Evolutionary conservation across 176 grass and related monocot species (phyloP).

Genomic region (Aegilops bicornis): DNA sequence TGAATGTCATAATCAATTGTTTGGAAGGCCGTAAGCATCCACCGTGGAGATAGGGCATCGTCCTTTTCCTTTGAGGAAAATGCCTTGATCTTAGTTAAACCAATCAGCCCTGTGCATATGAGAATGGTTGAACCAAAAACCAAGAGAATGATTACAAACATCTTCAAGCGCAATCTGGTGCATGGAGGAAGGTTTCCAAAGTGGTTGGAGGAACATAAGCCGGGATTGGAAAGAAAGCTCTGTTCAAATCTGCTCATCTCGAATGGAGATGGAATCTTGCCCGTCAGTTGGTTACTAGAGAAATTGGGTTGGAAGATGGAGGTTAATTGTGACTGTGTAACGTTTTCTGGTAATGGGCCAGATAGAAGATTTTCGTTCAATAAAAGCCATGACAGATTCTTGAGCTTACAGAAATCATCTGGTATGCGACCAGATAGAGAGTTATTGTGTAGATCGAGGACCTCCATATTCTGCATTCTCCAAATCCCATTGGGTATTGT

Average conservation of each 20-base stretch:
- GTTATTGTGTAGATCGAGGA: conserved; percentile 15
- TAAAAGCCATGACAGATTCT: not conserved
- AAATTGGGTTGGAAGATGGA: conserved; percentile 15
- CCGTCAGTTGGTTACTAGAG: conserved; percentile 35
- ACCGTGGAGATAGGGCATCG: not conserved
- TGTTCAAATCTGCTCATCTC: not conserved
- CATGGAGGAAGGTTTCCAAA: not conserved
- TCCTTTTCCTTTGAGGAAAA: not conserved
- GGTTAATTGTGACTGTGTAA: not conserved
- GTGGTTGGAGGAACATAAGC: conserved; percentile 19
- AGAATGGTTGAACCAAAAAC: conserved; percentile 6
- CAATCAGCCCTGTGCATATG: not conserved
- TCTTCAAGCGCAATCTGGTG: not conserved
- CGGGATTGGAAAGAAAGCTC: conserved; percentile 37
- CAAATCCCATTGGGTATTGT: too few relatives aligned
- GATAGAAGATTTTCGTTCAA: conserved; percentile 25
- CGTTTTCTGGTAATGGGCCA: not conserved
- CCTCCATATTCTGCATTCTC: not conserved
- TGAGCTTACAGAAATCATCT: not conserved
- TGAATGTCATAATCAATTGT: not conserved
- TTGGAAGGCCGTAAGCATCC: not conserved
- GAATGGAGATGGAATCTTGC: conserved; percentile 25
- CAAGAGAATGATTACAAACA: conserved; percentile 13
- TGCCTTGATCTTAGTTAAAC: not conserved
- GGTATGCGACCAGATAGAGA: not conserved